Conservation (phyloP, 805 yeast genomes). For the Candida gorgasii region DNA sequence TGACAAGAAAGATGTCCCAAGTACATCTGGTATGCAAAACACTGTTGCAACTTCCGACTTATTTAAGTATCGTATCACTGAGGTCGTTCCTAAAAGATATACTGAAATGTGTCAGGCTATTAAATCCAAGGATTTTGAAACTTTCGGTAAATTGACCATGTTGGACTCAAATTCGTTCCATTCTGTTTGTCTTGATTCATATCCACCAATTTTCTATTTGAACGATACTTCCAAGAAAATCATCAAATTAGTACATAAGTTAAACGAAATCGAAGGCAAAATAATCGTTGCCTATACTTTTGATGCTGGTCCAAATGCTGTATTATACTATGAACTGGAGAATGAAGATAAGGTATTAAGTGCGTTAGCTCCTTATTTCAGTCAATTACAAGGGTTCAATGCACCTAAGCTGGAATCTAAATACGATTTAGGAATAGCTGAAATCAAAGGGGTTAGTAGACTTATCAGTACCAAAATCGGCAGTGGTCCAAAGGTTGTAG, state of each 20-base stretch:
- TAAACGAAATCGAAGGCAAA: conserved; percentile 67
- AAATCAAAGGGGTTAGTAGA: conserved; percentile 73
- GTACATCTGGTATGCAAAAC: conserved; percentile 94
- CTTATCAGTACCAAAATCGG: conserved; percentile 87
- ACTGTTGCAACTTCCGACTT: conserved; percentile 89
- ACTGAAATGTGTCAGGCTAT: conserved; percentile 81
- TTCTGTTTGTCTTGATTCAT: conserved; percentile 94
- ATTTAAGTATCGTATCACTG: conserved; percentile 73
- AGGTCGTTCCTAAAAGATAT: conserved; percentile 86
- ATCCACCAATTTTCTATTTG: conserved; percentile 92
- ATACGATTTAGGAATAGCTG: conserved; percentile 36
- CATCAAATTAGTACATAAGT: conserved; percentile 72
- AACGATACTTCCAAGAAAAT: conserved; percentile 87
- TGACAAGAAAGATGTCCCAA: conserved; percentile 90
- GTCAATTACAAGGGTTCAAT: conserved; percentile 70
- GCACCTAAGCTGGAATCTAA: conserved; percentile 21
- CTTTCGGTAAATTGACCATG: conserved; percentile 91
- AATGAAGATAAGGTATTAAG: conserved; percentile 77
- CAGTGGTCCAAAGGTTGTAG: conserved; percentile 72
- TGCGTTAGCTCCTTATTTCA: conserved; percentile 61
- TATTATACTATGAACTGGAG: conserved; percentile 78
- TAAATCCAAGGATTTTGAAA: conserved; percentile 66
- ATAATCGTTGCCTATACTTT: conserved; percentile 93
- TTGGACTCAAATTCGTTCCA: conserved; percentile 96
- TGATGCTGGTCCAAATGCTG: conserved; percentile 99